Evolutionary conservation across 2,329 filamentous ascomycete genomes (phyloP), one percentile per base, ranked within the genome.

Genomic region (Malbranchea zuffiana): DNA sequence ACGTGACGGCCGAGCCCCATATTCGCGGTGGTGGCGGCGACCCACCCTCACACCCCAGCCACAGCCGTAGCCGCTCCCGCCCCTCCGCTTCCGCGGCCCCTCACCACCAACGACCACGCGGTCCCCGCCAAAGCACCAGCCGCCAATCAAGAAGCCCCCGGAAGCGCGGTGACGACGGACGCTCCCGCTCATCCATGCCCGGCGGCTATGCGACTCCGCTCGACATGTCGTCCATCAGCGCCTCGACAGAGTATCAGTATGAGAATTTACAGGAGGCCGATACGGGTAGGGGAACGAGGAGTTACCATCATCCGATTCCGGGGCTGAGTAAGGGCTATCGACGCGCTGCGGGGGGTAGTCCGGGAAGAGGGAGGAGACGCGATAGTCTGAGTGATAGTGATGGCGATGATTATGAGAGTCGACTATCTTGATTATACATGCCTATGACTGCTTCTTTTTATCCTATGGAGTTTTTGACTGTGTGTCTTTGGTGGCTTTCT

Each of bases 261-360:
- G 61, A 57, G 12, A 59, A 61, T 13, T 55, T 62, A 2, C 61
- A 57, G 10, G 54, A 43, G 5, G 46, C 59, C 1, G 60, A 66
- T 16, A 54, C 62, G 2, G 60, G 59, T 4, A 59, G 60, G 1
- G 68, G 70, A 6, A 72, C 68, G 8, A 72, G 70, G 53, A 63
- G 61, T 32, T 76, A 76, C 47, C 66, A 68, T 17, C 71, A 72
- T 54, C 65, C 71, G 6, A 70, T 76, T 32, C 71, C 72, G 0
- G 70, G 68, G 0, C 46, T 75, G 47, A 69, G 62, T 41, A 59
- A 60, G 44, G 61, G 59, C 6, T 63, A 63, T 37, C 53, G 60
- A 7, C 57, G 59, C 18, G 56, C 59, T 23, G 51, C 50, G 8
- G 50, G 51, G 12, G 49, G 51, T n/a, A n/a, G n/a, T n/a, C n/a